A percentile compares a stretch with the other conserved stretches of the same genome.
Conservation (phyloP, 805 yeast genomes). For the Brettanomyces anomalus region DNA sequence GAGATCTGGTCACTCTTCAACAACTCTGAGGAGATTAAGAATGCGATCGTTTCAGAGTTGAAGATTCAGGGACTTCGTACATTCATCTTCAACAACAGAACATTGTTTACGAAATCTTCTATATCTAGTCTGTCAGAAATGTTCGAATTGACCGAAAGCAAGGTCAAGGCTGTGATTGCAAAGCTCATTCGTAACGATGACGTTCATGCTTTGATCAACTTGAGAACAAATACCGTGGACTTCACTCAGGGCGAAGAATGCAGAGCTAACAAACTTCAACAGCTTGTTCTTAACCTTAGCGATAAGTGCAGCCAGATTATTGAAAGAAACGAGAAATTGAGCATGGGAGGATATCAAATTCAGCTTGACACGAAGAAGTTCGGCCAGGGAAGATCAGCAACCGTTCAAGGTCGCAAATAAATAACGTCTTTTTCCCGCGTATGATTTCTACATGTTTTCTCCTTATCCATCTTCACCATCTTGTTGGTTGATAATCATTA, state of each 20-base stretch:
- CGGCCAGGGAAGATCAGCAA: constrained; percentile 3
- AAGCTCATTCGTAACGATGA: constrained; percentile 75
- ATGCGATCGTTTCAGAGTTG: constrained; percentile 67
- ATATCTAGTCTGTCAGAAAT: constrained; percentile 51
- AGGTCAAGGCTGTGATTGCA: constrained; percentile 55
- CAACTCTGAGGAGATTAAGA: constrained; percentile 54
- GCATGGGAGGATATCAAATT: constrained; percentile 61
- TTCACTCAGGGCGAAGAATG: constrained; percentile 56
- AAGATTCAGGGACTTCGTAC: constrained; percentile 90
- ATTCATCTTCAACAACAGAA: constrained; percentile 78
- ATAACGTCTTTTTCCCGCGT: neutral
- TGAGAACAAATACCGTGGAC: constrained; percentile 49
- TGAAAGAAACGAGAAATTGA: constrained; percentile 79
- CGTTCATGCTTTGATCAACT: constrained; percentile 66
- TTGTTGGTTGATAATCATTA: neutral
- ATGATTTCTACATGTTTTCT: neutral
- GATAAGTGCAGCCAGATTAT: constrained; percentile 71
- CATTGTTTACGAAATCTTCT: constrained; percentile 68
- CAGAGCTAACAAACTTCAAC: constrained; percentile 79
- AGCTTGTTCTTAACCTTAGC: constrained; percentile 73
- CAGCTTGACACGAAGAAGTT: constrained; percentile 18
- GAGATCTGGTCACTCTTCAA: constrained; percentile 82
- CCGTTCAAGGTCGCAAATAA: neutral
- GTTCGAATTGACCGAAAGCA: constrained; percentile 52
- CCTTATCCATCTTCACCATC: neutral